These are phyloP conservation scores for Sechiopsis laciniata DNA, from an alignment of 306 rosid species.

Conservation along the genomic window DNA sequence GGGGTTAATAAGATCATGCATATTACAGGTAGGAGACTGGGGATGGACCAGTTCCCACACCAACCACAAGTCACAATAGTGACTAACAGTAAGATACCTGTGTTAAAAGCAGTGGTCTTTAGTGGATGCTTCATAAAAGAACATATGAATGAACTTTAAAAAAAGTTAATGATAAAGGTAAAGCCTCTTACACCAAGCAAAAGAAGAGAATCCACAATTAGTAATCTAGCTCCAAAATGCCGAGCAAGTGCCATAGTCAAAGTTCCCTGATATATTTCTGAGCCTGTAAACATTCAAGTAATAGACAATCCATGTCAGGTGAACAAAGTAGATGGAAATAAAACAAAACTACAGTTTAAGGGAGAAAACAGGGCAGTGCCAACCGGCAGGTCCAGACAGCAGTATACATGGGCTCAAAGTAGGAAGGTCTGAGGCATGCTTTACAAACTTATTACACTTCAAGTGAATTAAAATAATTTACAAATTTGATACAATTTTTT, in stretches of 20 bases:
- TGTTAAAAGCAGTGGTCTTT: not conserved
- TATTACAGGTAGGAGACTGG: not conserved
- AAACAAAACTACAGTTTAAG: conserved; percentile 13
- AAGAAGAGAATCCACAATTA: conserved; percentile 72
- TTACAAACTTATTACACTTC: conserved; percentile 62
- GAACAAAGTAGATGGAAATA: conserved; percentile 1
- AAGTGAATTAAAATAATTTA: too few species aligned
- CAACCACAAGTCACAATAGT: conserved; percentile 14
- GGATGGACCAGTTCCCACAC: conserved; percentile 3
- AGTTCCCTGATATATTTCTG: conserved; percentile 93
- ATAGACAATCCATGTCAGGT: conserved; percentile 16
- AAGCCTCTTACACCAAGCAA: conserved; percentile 77
- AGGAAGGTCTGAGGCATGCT: conserved; percentile 65
- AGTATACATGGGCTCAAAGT: conserved; percentile 69
- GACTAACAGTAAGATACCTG: conserved; percentile 38
- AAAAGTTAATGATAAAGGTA: not conserved
- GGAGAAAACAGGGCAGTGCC: conserved; percentile 10
- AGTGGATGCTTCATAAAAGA: too few species aligned
- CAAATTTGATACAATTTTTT: too few species aligned
- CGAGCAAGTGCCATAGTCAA: conserved; percentile 86
- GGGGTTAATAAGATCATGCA: not conserved
- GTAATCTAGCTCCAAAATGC: conserved; percentile 67
- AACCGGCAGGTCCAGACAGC: conserved; percentile 94
- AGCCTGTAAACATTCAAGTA: conserved; percentile 50
- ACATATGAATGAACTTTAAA: too few species aligned